phyloP scores from a whole-genome alignment of 768 basidiomycete species.

The Collybia nuda region DNA sequence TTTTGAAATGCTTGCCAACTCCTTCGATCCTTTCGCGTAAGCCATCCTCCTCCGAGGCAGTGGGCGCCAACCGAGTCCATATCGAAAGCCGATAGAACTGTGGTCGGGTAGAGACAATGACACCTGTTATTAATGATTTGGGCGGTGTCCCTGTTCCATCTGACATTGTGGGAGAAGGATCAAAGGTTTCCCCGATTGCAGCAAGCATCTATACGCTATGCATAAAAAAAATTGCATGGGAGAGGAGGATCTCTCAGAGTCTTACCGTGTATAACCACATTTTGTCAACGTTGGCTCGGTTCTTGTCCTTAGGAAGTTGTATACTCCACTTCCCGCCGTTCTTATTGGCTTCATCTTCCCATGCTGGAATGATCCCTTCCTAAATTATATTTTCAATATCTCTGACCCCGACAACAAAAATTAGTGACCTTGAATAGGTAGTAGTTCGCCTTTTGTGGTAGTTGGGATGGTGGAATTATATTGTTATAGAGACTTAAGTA shows the following conservation, averaged over 20 bases:
- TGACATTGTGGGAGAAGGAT: constrained; percentile 68
- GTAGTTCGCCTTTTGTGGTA: constrained; percentile 98
- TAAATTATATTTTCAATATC: constrained; percentile 26
- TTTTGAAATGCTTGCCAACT: constrained; percentile 91
- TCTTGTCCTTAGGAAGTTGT: constrained; percentile 96
- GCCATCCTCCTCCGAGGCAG: constrained; percentile 43
- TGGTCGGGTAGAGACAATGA: constrained; percentile 92
- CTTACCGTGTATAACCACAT: constrained; percentile 98
- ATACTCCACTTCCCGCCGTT: constrained; percentile 99
- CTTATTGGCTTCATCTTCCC: constrained; percentile 97
- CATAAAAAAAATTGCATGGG: constrained; percentile 5
- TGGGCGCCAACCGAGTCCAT: constrained; percentile 90
- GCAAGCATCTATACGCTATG: constrained; percentile 82
- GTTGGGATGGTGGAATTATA: constrained; percentile 90
- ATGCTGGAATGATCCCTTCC: constrained; percentile 96
- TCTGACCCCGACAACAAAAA: background rate
- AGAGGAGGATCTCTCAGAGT: background rate
- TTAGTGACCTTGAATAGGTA: constrained; percentile 91
- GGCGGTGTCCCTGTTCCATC: constrained; percentile 41
- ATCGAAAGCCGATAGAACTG: constrained; percentile 96
- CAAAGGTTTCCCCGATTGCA: constrained; percentile 98
- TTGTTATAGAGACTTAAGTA: constrained; percentile 84
- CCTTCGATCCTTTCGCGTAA: constrained; percentile 81
- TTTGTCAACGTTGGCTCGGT: constrained; percentile 77
- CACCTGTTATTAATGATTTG: constrained; percentile 80